phyloP scores from a whole-genome alignment of 805 yeast genomes.

The Metschnikowia reukaufii region DNA sequence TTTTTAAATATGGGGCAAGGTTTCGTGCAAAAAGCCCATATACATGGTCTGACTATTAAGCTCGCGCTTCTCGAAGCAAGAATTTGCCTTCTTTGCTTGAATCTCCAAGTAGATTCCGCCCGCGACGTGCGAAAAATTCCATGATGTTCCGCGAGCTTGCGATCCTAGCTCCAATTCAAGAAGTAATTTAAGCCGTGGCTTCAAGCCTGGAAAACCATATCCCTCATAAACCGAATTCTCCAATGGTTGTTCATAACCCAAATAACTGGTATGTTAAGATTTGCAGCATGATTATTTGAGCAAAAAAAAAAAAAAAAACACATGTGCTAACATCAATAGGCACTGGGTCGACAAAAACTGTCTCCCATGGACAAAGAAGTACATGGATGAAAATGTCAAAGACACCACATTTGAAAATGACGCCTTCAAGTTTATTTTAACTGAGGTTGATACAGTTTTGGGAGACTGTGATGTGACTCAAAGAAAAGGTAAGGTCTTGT shows the following conservation, averaged over 20 bases:
- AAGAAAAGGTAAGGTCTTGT: constrained; percentile 76
- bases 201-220: neutral
- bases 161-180: neutral
- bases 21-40: constrained; percentile 29
- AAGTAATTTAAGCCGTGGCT: neutral
- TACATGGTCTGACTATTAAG: constrained; percentile 24
- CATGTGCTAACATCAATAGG: constrained; percentile 35
- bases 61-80: neutral
- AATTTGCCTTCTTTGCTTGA: neutral
- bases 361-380: constrained; percentile 59
- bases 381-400: constrained; percentile 43
- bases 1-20: constrained; percentile 14
- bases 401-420: constrained; percentile 30
- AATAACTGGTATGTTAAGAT: constrained; percentile 55
- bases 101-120: neutral
- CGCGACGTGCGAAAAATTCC: constrained; percentile 4
- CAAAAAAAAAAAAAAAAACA: no score
- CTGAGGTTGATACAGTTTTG: constrained; percentile 41
- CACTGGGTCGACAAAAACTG: constrained; percentile 75
- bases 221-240: neutral
- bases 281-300: neutral
- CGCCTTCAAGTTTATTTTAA: constrained; percentile 28
- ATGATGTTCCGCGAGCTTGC: constrained; percentile 9
- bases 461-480: constrained; percentile 86
- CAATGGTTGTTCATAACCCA: constrained; percentile 69